Conservation (phyloP, 495 filamentous ascomycete species). For the Lophium mytilinum region DNA sequence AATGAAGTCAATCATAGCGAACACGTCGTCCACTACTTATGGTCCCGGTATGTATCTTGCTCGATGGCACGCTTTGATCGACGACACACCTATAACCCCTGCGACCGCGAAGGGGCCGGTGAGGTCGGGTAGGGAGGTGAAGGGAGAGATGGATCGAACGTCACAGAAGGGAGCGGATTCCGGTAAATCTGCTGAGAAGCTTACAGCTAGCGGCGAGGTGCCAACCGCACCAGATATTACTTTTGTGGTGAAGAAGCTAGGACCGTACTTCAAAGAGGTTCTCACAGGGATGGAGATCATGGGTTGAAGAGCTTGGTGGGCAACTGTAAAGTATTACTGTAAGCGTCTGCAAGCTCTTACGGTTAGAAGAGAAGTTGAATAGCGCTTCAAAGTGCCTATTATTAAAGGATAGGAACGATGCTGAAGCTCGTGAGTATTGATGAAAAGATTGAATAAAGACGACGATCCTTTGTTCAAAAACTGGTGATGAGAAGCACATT, state of each 20-base stretch:
- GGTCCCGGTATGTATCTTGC: constrained; percentile 58
- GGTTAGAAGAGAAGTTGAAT: no score
- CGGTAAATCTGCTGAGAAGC: no score
- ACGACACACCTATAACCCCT: constrained; percentile 52
- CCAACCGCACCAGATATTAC: background rate
- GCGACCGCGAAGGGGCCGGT: constrained; percentile 36
- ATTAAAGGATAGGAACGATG: no score
- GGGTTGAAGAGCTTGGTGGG: background rate
- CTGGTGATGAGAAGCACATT: no score
- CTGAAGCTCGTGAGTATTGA: no score
- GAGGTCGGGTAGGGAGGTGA: constrained; percentile 44
- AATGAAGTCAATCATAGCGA: constrained; percentile 33
- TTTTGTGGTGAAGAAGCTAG: background rate
- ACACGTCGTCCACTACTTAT: constrained; percentile 19
- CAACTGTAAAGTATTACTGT: no score
- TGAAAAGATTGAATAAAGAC: no score
- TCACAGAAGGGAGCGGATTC: no score
- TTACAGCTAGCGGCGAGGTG: background rate
- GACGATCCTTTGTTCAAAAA: no score
- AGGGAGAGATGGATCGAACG: constrained; percentile 40
- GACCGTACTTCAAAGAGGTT: background rate
- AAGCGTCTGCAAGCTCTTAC: no score
- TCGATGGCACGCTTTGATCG: constrained; percentile 55
- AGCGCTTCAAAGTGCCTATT: no score
- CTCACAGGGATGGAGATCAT: constrained; percentile 1